Evolutionary conservation across 768 basidiomycete genomes (phyloP).

Genomic region (Auriscalpium orientale): DNA sequence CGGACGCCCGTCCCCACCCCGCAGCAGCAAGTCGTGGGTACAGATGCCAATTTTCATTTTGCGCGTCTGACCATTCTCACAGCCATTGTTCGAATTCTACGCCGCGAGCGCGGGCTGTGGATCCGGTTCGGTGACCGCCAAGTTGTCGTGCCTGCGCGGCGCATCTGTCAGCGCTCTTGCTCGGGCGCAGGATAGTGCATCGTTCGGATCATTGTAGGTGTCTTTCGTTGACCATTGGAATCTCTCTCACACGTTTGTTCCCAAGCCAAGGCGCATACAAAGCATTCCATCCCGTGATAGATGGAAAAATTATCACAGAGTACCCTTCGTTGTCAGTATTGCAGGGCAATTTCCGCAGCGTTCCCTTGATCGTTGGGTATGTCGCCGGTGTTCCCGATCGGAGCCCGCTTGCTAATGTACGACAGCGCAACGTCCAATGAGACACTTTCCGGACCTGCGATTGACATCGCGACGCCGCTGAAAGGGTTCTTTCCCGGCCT

Average conservation of each 20-base stretch:
- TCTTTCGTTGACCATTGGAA: background rate
- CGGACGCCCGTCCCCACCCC: constrained; percentile 43
- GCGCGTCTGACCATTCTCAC: background rate
- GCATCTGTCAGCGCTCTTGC: constrained; percentile 45
- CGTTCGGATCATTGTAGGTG: constrained; percentile 33
- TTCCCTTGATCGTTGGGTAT: constrained; percentile 56
- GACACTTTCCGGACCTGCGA: constrained; percentile 36
- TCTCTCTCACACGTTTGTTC: background rate
- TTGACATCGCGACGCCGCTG: constrained; percentile 30
- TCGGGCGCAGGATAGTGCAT: constrained; percentile 44
- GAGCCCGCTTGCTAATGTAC: background rate
- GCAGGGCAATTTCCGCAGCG: constrained; percentile 36
- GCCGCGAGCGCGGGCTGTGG: constrained; percentile 44
- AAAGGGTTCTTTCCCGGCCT: constrained; percentile 38
- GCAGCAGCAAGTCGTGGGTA: constrained; percentile 43
- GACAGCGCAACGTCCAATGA: constrained; percentile 53
- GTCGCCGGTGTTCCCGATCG: background rate
- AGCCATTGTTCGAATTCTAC: constrained; percentile 50
- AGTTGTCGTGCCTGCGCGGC: constrained; percentile 41
- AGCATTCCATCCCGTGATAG: constrained; percentile 46
- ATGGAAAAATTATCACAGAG: constrained; percentile 43
- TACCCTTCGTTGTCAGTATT: constrained; percentile 41
- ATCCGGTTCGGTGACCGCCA: constrained; percentile 23
- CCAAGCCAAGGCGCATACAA: constrained; percentile 37
- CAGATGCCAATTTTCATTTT: background rate